Evolutionary conservation across 176 grass and related monocot genomes (phyloP), one percentile per base, ranked within the genome.

Genomic region (Musa troglodytarum): DNA sequence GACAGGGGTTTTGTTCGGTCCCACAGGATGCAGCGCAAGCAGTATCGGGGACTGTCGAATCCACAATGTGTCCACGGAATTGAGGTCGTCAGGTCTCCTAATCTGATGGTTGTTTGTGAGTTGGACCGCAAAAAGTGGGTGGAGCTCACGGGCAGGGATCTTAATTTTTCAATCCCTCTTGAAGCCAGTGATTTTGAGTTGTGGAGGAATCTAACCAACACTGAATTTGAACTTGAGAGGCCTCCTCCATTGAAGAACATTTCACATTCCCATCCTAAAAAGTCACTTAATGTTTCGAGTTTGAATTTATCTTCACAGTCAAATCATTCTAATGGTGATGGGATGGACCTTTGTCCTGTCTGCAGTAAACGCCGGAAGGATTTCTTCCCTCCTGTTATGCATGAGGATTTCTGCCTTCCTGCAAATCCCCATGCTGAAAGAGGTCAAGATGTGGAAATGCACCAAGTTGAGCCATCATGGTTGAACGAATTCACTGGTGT

Each of bases 31-130:
- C 92, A 96, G 85, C 82, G 92, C 1, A 96, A 96, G 83, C 92
- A 96, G 54, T 96, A 96, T 29, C 72, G 92, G 20, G 92, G 92
- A 1, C 87, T 96, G 24, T 96, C 92, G 1, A 96, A 96, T 73
- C 92, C 92, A 0, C 92, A 96, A 62, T 96, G 92, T 72, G 88
- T 96, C 13, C 92, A 96, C 76, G 92, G 92, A 13, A 92, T 96
- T 17, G 92, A 96, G 72, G 76, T 96, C 50, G 78, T 96, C 11
- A 89, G 17, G 11, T 82, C 78, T 11, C 89, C 92, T 59, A 96
- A 69, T 83, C 84, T 92, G 24, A 71, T 54, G 20, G 58, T 80
- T n/a, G 83, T 90, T 82, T 76, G 86, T 1, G 92, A 92, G 9
- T 81, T 54, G 19, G 92, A 92, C 83, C 85, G 81, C 63, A 92